A percentile compares a stretch with the other conserved stretches of the same genome.
phyloP scores from a whole-genome alignment of 1,139 yeast species.

The Diutina pseudorugosa region DNA sequence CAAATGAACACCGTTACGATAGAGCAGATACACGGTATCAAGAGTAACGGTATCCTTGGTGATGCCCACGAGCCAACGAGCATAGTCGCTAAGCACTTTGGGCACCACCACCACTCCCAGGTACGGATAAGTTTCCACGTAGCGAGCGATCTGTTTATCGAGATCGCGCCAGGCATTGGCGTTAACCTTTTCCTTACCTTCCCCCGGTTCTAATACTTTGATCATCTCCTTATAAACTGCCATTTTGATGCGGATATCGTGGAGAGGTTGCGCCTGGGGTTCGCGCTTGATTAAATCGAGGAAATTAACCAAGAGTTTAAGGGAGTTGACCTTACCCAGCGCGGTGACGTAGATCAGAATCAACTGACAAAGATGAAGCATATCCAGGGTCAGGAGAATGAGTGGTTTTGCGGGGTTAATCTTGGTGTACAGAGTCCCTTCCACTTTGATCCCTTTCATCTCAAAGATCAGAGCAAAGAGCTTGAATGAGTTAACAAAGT shows the following conservation, averaged over 20 bases:
- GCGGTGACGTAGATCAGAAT: conserved; percentile 9
- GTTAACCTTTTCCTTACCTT: neutral
- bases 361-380: neutral
- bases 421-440: neutral
- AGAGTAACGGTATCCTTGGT: neutral
- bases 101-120: neutral
- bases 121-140: neutral
- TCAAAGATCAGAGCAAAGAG: neutral
- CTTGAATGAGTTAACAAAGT: neutral
- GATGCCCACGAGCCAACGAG: neutral
- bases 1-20: neutral
- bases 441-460: conserved; percentile 1
- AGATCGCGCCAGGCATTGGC: neutral
- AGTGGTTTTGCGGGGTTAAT: neutral
- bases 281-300: neutral
- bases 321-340: conserved; percentile 16
- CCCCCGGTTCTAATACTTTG: neutral
- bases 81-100: neutral
- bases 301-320: conserved; percentile 13
- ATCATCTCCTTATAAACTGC: neutral
- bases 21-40: neutral
- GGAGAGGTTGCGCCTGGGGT: neutral
- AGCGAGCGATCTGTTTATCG: neutral
- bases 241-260: neutral
- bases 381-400: neutral